Conservation (phyloP, 495 filamentous ascomycete species). For the Usnea hakonensis region DNA sequence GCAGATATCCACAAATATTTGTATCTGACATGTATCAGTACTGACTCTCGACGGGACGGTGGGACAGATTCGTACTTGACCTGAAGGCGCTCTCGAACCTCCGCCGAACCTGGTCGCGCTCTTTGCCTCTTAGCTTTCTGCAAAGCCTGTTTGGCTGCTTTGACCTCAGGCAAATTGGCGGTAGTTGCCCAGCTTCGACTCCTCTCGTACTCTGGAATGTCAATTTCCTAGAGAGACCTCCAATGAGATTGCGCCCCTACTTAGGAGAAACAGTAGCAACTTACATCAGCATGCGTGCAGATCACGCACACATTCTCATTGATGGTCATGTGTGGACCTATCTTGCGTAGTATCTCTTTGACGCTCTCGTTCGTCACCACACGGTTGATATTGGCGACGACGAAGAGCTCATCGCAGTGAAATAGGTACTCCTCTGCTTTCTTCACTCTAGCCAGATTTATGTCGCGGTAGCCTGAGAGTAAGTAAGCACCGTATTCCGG, state of each 20-base stretch:
- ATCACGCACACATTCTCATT: slow-evolving; percentile 8
- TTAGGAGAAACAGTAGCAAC: not conserved
- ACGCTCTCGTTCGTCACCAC: slow-evolving; percentile 21
- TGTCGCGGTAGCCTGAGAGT: slow-evolving; percentile 2
- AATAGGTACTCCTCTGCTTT: slow-evolving; percentile 28
- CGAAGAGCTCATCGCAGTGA: slow-evolving; percentile 27
- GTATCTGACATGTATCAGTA: slow-evolving; percentile 18
- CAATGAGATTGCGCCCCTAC: not conserved
- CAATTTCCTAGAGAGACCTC: slow-evolving; percentile 21
- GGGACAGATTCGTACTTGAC: slow-evolving; percentile 1
- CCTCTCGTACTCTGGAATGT: slow-evolving; percentile 13
- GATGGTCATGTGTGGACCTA: not conserved
- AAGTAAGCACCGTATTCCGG: not conserved
- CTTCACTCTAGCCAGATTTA: slow-evolving; percentile 27
- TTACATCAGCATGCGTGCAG: slow-evolving; percentile 26
- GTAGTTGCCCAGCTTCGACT: not conserved
- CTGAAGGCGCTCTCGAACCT: not conserved
- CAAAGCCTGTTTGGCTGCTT: not conserved
- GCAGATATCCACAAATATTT: slow-evolving; percentile 26
- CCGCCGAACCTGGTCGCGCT: not conserved
- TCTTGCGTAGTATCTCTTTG: not conserved
- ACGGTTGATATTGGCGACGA: slow-evolving; percentile 26
- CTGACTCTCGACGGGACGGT: slow-evolving; percentile 8
- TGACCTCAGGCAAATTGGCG: not conserved
- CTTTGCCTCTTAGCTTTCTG: not conserved